Base-by-base conservation (phyloP, 2,329 filamentous ascomycete genomes). In the Trichoderma sp. region DNA sequence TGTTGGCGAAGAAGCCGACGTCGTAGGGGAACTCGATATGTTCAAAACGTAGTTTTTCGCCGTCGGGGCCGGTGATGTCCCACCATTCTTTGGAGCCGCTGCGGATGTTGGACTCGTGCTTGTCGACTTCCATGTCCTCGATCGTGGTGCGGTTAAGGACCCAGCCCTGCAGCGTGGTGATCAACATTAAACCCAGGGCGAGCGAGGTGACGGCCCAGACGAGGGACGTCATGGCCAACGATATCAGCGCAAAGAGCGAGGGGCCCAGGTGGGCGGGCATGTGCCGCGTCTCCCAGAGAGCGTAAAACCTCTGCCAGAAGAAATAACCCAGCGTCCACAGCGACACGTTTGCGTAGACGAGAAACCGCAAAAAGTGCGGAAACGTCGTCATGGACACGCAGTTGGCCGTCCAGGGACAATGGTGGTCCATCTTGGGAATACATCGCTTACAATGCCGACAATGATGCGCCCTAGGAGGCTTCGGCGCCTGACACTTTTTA, bases 381-480 rank as follows among this genome's bases (percentile, higher is more conserved):
- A 94, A 93, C 1, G 92, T 95, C 73, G 90, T 91, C 80, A 94
- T 88, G 14, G 92, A 94, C 68, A 96, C 92, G 83, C 93, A 97
- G 82, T 95, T 95, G 73, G 83, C 84, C 4, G 92, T 95, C 93
- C 93, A 96, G 3, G 93, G 92, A 78, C 93, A 96, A 83, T 97
- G 93, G 82, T 94, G 92, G 82, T 95, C 92, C 92, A 95, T 95
- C 81, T 90, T 92, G 47, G 92, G 91, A 63, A 94, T 88, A 80
- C 92, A 94, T 76, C 91, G 89, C 74, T 85, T 84, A 82, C 93
- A 97, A 75, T 88, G 88, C 74, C 90, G 91, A 83, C 93, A 97
- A 84, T 97, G 93, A 84, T 96, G 93, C 1, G 93, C 89, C 74
- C 93, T 86, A 1, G 91, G 89, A 2, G 93, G 93, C 78, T 96